Evolutionary conservation across 306 rosid genomes (phyloP), one percentile per base, ranked within the genome.

Genomic region (Dryas octopetala): DNA sequence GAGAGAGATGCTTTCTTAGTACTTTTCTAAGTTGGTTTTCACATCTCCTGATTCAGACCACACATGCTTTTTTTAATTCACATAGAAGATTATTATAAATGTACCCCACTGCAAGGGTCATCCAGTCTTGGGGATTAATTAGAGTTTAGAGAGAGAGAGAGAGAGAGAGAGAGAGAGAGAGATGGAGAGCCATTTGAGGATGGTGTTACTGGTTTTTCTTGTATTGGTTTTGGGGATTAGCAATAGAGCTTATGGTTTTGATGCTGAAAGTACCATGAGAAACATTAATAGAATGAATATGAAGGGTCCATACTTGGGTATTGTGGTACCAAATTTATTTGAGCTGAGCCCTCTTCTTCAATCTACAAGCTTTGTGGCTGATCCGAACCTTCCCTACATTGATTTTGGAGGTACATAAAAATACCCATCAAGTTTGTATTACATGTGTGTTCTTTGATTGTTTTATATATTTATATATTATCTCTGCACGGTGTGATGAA

Each of bases 341-440:
- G 97, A 91, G 87, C 23, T 89, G 77, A 76, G 77, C 58, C 98
- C 96, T 89, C 91, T 93, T 84, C 89, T 93, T 58, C 83, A 73
- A 47, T 91, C 98, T 68, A 26, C 82, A 38, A 79, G 71, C 71
- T 85, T 90, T 71, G 71, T 72, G 14, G 16, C 80, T 44, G 76
- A 93, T 74, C 69, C 57, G 8, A 62, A 80, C 13, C 83, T 78
- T 68, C 93, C 91, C 17, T 41, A 14, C 78, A 51, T 93, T n/a
- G 90, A 89, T 78, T 82, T 86, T 82, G 78, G 86, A 41, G 96
- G 98, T 88, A 82, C 57, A 8, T 66, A 49, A 28, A 53, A 5
- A 48, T 48, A 43, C 51, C 3, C 10, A 32, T 15, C 32, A 52
- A 12, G 58, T n/a, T 12, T 68, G 4, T 50, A 65, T 75, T 26